These are phyloP conservation scores for Monosporascus sp. DNA, from an alignment of 2,329 filamentous ascomycete genomes.

Conservation along the genomic window DNA sequence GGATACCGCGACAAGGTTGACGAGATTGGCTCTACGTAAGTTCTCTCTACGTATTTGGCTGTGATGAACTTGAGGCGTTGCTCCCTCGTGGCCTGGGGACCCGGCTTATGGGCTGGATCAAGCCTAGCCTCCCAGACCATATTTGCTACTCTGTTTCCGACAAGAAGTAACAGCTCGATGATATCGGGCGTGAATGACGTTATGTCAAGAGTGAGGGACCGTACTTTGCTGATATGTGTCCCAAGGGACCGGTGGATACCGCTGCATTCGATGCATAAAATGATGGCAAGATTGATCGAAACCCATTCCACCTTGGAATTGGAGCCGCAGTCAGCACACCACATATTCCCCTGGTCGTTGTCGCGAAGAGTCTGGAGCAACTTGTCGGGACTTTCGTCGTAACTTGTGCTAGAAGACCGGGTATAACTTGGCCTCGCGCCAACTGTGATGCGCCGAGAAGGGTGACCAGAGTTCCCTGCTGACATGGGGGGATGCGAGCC, in stretches of 20 bases:
- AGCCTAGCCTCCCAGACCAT: conserved; percentile 92
- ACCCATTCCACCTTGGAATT: conserved; percentile 96
- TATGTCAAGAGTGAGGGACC: conserved; percentile 90
- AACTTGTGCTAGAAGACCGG: conserved; percentile 63
- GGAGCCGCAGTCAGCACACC: conserved; percentile 92
- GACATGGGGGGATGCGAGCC: conserved; percentile 47
- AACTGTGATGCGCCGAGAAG: conserved; percentile 82
- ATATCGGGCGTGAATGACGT: conserved; percentile 96
- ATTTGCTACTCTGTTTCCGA: conserved; percentile 93
- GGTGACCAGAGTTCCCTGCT: conserved; percentile 45
- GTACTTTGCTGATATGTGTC: conserved; percentile 95
- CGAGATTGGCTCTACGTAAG: conserved; percentile 74
- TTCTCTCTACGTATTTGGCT: conserved; percentile 82
- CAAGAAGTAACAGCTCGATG: conserved; percentile 82
- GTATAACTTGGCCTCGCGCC: conserved; percentile 74
- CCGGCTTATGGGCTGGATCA: conserved; percentile 67
- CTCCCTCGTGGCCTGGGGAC: conserved; percentile 74
- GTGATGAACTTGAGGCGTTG: conserved; percentile 94
- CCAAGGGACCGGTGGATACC: conserved; percentile 94
- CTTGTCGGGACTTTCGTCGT: conserved; percentile 78
- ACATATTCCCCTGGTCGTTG: conserved; percentile 85
- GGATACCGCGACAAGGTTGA: conserved; percentile 68
- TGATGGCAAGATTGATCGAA: conserved; percentile 93
- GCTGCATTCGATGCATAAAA: conserved; percentile 96
- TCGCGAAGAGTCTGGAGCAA: conserved; percentile 83